Base-by-base conservation (phyloP, 2,329 filamentous ascomycete species). In the Cladosporium sp. region DNA sequence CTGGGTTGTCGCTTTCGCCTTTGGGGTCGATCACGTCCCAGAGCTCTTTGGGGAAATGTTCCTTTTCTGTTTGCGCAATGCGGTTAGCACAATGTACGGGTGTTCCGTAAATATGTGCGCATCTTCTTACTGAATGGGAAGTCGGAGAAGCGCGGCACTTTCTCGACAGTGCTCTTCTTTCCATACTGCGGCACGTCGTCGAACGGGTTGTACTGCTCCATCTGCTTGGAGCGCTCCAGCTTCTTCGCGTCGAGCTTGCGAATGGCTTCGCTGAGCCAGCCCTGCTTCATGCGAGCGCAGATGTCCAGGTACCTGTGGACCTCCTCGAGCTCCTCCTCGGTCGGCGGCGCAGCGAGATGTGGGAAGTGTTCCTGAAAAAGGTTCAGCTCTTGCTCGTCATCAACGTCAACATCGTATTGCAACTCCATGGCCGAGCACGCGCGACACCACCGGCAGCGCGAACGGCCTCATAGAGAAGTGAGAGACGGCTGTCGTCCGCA, bases 291-390 rank as follows among this genome's bases (percentile, higher is more conserved):
- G 20, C 45, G 20, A 9, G 42, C 20, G 42, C 45, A 49, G 8
- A 56, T 19, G 34, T 56, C 53, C n/a, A 56, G 20, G 44, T 56
- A 56, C 8, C 5, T n/a, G 42, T 34, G 53, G 9, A 56, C 36
- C 12, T 56, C 34, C 44, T 48, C 44, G 35, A 48, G 34, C 44
- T 56, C 53, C 3, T 56, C 44, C 32, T 48, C 34, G 34, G 32
- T 56, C 6, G 53, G 44, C 45, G 53, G 53, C 17, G 44, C 44
- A 32, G 53, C 53, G 19, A 56, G 35, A 44, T 56, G 53, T 24
- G 53, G 53, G 53, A 56, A 56, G 10, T 56, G 37, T 56, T 56
- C 44, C 53, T 56, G 44, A 35, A 56, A 56, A 17, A 56, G 35
- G 37, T 56, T 56, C 35, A 56, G 53, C 32, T 56, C 53, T 39